Evolutionary conservation across 2,329 filamentous ascomycete genomes (phyloP).

Genomic region (Fusarium nanum): DNA sequence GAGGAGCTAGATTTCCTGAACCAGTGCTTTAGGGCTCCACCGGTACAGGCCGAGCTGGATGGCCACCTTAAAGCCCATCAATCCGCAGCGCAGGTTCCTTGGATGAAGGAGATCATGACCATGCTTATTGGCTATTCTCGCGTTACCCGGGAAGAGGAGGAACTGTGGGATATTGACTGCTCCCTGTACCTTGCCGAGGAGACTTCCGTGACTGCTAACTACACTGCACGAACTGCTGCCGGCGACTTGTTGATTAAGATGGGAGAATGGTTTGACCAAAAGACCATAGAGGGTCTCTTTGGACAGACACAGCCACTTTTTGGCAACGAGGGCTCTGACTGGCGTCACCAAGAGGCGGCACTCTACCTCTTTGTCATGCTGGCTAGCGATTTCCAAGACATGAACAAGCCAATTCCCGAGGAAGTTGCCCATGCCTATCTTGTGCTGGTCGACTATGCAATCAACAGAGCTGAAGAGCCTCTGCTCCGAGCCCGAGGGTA

Average conservation of each 20-base stretch:
- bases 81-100: conserved; percentile 73
- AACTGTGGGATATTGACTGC: conserved; percentile 95
- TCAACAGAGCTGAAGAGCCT: conserved; percentile 74
- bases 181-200: conserved; percentile 96
- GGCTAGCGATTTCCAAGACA: conserved; percentile 84
- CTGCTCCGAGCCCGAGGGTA: conserved; percentile 89
- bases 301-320: conserved; percentile 82
- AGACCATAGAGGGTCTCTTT: conserved; percentile 82
- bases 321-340: conserved; percentile 60
- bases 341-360: conserved; percentile 79
- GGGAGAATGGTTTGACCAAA: conserved; percentile 85
- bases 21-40: conserved; percentile 86
- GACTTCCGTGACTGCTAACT: conserved; percentile 93
- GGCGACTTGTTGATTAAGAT: conserved; percentile 93
- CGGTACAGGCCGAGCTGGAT: conserved; percentile 90
- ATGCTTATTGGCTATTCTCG: conserved; percentile 87
- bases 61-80: conserved; percentile 74
- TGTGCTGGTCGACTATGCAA: conserved; percentile 81
- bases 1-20: conserved; percentile 97
- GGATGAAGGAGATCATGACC: conserved; percentile 90
- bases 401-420: conserved; percentile 75
- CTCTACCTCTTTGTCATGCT: conserved; percentile 89
- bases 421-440: conserved; percentile 80
- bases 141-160: conserved; percentile 92
- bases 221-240: conserved; percentile 91